phyloP scores from a whole-genome alignment of 768 basidiomycete species.

The Tylopilus subfusipes region DNA sequence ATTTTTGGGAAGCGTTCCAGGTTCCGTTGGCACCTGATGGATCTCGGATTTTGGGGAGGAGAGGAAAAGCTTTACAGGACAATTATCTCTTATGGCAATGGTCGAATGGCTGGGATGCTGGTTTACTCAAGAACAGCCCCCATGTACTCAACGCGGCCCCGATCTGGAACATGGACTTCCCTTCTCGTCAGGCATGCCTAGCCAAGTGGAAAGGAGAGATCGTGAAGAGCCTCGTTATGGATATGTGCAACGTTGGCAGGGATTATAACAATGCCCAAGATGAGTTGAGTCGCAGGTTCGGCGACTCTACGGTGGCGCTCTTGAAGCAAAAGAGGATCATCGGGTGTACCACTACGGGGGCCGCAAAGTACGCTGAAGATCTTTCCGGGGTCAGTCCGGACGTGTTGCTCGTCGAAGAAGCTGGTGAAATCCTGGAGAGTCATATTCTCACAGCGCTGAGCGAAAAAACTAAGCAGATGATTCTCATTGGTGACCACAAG shows the following conservation, averaged over 20 bases:
- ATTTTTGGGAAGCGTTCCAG: conserved; percentile 44
- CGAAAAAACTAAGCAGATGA: conserved; percentile 45
- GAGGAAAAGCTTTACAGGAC: conserved; percentile 33
- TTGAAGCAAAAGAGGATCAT: conserved; percentile 54
- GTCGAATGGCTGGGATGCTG: conserved; percentile 43
- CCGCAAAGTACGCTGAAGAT: conserved; percentile 54
- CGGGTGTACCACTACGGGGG: conserved; percentile 68
- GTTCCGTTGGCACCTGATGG: conserved; percentile 44
- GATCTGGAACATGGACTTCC: conserved; percentile 39
- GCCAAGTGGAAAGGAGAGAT: conserved; percentile 39
- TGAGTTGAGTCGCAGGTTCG: conserved; percentile 35
- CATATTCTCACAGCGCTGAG: conserved; percentile 63
- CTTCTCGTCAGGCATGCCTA: conserved; percentile 27
- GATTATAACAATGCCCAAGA: conserved; percentile 42
- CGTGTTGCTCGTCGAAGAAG: conserved; percentile 67
- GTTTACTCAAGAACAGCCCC: conserved; percentile 33
- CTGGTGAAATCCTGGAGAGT: conserved; percentile 69
- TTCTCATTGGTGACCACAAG: conserved; percentile 76
- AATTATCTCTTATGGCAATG: conserved; percentile 49
- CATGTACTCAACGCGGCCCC: conserved; percentile 21
- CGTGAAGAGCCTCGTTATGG: conserved; percentile 31
- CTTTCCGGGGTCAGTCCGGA: conserved; percentile 47
- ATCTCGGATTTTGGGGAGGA: conserved; percentile 40
- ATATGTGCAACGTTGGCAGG: conserved; percentile 33
- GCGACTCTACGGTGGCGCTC: conserved; percentile 33